Evolutionary conservation across 2,329 filamentous ascomycete species (phyloP), one percentile per base, ranked within the genome.

Genomic region (Pseudonectria foliicola): DNA sequence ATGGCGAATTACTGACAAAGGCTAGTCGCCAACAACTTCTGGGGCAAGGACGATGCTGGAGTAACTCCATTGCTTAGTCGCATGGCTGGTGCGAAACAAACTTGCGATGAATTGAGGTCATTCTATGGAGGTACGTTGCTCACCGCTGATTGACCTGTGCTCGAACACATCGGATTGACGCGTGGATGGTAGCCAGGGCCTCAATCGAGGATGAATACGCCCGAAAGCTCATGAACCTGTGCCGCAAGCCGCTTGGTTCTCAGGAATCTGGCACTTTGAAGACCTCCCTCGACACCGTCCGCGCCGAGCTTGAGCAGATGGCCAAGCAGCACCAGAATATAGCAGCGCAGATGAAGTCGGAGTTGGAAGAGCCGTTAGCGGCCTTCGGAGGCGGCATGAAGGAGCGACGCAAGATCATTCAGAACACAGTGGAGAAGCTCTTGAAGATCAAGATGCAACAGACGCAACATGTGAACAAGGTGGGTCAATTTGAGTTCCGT

Each of bases 31-130:
- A 98, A 98, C 68, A 98, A 98, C 61, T 98, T 98, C 64, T 98
- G 92, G 92, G 92, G 92, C 45, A 96, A 94, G 71, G 90, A 96
- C 61, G 92, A 98, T 71, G 92, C 90, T 33, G 93, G 92, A 58
- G 89, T 98, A 55, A 73, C 74, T 29, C 93, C 92, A 39, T 77
- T 98, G 55, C 74, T 98, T 21, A 86, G 90, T 60, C 90, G 92
- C 55, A 94, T 98, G 87, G 82, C 87, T 56, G 82, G 81, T 62
- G 87, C 92, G 31, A 98, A 98, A 70, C 79, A 84, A 53, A 95
- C 92, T 16, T 89, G 83, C 59, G 93, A 98, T 63, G 92, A 98
- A 64, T 64, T 98, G 33, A 90, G 85, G 57, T 71, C 82, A 8
- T 98, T 98, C 66, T 98, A 98, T 61, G 79, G 72, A 44, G 75